Evolutionary conservation across 169 alveolate species (phyloP).

Genomic region (Eimeria zaria): DNA sequence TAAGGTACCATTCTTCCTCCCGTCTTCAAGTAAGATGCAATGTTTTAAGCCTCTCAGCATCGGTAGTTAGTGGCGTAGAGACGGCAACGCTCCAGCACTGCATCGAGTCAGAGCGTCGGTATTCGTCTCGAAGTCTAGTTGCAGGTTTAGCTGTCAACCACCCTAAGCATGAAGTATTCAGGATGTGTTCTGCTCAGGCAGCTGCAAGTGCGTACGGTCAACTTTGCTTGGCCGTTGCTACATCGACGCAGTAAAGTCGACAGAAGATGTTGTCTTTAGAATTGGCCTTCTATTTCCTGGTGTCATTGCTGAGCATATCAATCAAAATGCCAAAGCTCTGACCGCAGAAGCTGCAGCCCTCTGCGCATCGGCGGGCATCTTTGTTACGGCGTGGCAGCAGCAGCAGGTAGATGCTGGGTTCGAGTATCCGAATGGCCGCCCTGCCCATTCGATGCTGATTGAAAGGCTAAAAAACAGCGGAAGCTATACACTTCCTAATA

Average conservation of each 20-base stretch:
- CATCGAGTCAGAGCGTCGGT: neutral
- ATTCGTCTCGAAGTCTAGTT: neutral
- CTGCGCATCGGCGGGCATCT: slow-evolving; percentile 79
- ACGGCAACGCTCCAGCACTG: neutral
- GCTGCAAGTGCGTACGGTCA: slow-evolving; percentile 68
- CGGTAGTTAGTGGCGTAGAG: neutral
- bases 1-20: slow-evolving; percentile 57
- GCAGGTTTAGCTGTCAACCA: neutral
- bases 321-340: slow-evolving; percentile 6
- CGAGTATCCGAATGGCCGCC: slow-evolving; percentile 76
- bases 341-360: slow-evolving; percentile 75
- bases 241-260: slow-evolving; percentile 77
- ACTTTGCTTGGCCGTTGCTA: slow-evolving; percentile 55
- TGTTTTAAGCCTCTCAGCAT: neutral
- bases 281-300: slow-evolving; percentile 76
- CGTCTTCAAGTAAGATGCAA: slow-evolving; percentile 40
- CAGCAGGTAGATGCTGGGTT: slow-evolving; percentile 81
- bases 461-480: slow-evolving; percentile 35
- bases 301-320: slow-evolving; percentile 30
- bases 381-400: slow-evolving; percentile 83
- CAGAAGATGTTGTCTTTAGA: slow-evolving; percentile 73
- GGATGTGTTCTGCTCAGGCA: slow-evolving; percentile 19
- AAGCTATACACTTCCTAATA: neutral
- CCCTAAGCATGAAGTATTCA: neutral
- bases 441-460: slow-evolving; percentile 42